phyloP scores from a whole-genome alignment of 768 basidiomycete genomes.

The Naganishia onofrii region DNA sequence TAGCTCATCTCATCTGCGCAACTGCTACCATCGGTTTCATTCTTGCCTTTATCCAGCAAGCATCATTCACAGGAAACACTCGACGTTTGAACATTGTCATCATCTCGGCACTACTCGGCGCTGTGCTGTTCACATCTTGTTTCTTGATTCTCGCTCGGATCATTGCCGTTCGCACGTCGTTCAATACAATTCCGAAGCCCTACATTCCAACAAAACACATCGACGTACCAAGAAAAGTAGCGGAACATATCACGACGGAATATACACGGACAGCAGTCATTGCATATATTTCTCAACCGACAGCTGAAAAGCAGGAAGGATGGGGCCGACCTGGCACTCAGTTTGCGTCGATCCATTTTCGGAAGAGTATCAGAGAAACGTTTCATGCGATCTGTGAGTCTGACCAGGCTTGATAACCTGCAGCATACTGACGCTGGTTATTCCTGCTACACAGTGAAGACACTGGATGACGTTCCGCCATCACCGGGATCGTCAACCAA shows the following conservation, averaged over 20 bases:
- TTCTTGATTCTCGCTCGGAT: slow-evolving; percentile 34
- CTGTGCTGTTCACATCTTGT: slow-evolving; percentile 32
- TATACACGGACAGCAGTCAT: slow-evolving; percentile 51
- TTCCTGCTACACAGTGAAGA: slow-evolving; percentile 23
- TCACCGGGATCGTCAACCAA: background rate
- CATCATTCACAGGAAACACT: slow-evolving; percentile 24
- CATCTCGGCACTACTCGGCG: slow-evolving; percentile 41
- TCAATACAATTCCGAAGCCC: slow-evolving; percentile 51
- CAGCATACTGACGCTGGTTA: slow-evolving; percentile 25
- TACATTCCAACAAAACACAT: slow-evolving; percentile 51
- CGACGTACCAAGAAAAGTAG: slow-evolving; percentile 49
- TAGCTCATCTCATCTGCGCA: slow-evolving; percentile 21
- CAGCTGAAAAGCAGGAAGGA: slow-evolving; percentile 49
- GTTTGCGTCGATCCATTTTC: slow-evolving; percentile 31
- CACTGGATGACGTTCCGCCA: slow-evolving; percentile 1
- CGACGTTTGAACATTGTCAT: slow-evolving; percentile 47
- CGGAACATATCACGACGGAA: slow-evolving; percentile 49
- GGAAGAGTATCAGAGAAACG: slow-evolving; percentile 25
- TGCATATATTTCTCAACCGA: slow-evolving; percentile 52
- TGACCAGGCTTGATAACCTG: slow-evolving; percentile 15
- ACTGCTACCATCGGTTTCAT: slow-evolving; percentile 23
- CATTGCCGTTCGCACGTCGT: slow-evolving; percentile 34
- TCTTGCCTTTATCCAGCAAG: slow-evolving; percentile 29
- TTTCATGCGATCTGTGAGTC: slow-evolving; percentile 28
- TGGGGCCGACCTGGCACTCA: slow-evolving; percentile 50